These are phyloP conservation scores for Colletotrichum sp. DNA, from an alignment of 2,329 filamentous ascomycete genomes.

Conservation along the genomic window DNA sequence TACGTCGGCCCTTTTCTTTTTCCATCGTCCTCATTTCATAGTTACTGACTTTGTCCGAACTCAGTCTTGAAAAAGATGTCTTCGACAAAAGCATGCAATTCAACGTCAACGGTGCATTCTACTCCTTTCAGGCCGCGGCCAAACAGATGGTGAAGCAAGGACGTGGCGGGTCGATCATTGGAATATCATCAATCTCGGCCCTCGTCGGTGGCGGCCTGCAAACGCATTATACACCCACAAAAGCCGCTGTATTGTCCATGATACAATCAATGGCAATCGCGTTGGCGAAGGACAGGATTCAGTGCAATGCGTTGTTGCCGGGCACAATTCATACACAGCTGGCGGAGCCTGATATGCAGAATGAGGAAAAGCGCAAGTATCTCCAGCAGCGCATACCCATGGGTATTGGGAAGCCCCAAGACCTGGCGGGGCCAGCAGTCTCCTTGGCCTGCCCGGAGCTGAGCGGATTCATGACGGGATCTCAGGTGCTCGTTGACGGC, in stretches of 20 bases:
- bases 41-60: slow-evolving; percentile 34
- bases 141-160: slow-evolving; percentile 55
- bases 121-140: slow-evolving; percentile 69
- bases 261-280: slow-evolving; percentile 73
- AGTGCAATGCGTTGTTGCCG: slow-evolving; percentile 73
- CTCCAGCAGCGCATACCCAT: slow-evolving; percentile 72
- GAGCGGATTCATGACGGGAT: slow-evolving; percentile 70
- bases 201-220: slow-evolving; percentile 70
- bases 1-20: background rate
- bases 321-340: slow-evolving; percentile 74
- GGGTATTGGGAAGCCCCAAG: slow-evolving; percentile 62
- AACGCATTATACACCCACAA: slow-evolving; percentile 75
- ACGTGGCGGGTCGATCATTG: slow-evolving; percentile 64
- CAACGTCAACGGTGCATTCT: slow-evolving; percentile 73
- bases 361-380: slow-evolving; percentile 67
- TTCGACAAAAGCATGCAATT: slow-evolving; percentile 64
- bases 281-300: slow-evolving; percentile 66
- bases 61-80: slow-evolving; percentile 58
- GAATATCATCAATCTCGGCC: slow-evolving; percentile 69
- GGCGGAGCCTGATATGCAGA: slow-evolving; percentile 69
- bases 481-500: slow-evolving; percentile 74
- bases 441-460: slow-evolving; percentile 71
- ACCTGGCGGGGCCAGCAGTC: slow-evolving; percentile 73
- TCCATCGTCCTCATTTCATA: background rate
- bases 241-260: slow-evolving; percentile 70